Conservation (phyloP, 2,329 filamentous ascomycete species). For the Botrytis medusae region DNA sequence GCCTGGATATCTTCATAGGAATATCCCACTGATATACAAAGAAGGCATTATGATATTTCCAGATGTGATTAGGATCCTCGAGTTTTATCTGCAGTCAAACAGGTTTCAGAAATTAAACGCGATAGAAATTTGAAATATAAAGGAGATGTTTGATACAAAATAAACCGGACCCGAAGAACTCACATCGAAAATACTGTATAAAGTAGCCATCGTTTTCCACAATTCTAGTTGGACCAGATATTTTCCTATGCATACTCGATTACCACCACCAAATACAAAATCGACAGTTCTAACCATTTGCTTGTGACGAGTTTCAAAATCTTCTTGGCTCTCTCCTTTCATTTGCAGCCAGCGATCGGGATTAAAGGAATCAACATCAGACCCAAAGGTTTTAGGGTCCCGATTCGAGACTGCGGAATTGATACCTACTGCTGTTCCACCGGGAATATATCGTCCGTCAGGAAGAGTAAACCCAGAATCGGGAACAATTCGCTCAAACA, state of each 20-base stretch:
- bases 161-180: background rate
- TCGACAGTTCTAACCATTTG: background rate
- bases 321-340: background rate
- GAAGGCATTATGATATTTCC: background rate
- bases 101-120: background rate
- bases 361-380: slow-evolving; percentile 58
- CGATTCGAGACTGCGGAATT: slow-evolving; percentile 51
- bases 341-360: slow-evolving; percentile 52
- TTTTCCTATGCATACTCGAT: background rate
- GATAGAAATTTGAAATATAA: background rate
- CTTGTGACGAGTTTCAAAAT: background rate
- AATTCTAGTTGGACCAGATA: background rate
- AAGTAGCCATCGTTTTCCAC: slow-evolving; percentile 4
- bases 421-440: slow-evolving; percentile 51
- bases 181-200: slow-evolving; percentile 13
- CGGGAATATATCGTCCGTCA: slow-evolving; percentile 44
- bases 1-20: slow-evolving; percentile 10
- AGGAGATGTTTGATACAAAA: background rate
- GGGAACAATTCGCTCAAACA: slow-evolving; percentile 1
- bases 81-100: slow-evolving; percentile 1
- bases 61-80: background rate
- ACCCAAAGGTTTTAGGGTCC: slow-evolving; percentile 56
- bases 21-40: slow-evolving; percentile 12
- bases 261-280: slow-evolving; percentile 6
- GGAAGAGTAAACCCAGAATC: slow-evolving; percentile 19